A percentile compares a stretch with the other conserved stretches of the same genome.
phyloP scores from a whole-genome alignment of 208 protist species.

The Leishmania tropica region DNA sequence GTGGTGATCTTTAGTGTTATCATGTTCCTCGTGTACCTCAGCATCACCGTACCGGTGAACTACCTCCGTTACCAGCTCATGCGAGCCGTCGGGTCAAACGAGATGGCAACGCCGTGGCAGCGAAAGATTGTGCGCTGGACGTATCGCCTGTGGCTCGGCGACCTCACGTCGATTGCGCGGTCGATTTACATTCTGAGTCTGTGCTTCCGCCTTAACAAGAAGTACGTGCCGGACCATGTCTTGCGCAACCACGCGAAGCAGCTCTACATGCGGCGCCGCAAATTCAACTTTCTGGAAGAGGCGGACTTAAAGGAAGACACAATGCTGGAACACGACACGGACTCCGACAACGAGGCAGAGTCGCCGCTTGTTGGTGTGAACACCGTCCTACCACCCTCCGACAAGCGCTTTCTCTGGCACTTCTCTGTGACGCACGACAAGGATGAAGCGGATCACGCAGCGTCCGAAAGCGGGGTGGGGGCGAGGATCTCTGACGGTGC shows the following conservation, averaged over 20 bases:
- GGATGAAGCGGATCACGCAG: not conserved
- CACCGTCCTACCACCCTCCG: not conserved
- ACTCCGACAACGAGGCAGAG: slow-evolving; percentile 34
- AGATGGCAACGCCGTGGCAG: slow-evolving; percentile 30
- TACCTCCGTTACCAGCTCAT: slow-evolving; percentile 68
- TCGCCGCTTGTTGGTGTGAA: slow-evolving; percentile 13
- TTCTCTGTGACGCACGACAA: slow-evolving; percentile 3
- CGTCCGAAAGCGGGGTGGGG: not conserved
- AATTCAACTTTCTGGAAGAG: slow-evolving; percentile 34
- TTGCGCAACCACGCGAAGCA: slow-evolving; percentile 64
- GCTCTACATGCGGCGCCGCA: slow-evolving; percentile 37
- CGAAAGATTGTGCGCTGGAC: slow-evolving; percentile 41
- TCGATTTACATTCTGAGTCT: slow-evolving; percentile 69
- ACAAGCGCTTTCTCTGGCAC: slow-evolving; percentile 27
- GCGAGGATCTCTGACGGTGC: not conserved
- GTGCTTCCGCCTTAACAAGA: slow-evolving; percentile 82
- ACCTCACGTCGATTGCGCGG: slow-evolving; percentile 63
- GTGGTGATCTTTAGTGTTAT: slow-evolving; percentile 61
- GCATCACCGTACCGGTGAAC: slow-evolving; percentile 72
- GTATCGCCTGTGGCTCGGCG: slow-evolving; percentile 66
- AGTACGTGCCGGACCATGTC: slow-evolving; percentile 86
- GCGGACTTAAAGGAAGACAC: slow-evolving; percentile 22
- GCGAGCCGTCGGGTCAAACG: slow-evolving; percentile 39
- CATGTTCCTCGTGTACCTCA: slow-evolving; percentile 64
- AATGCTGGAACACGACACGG: slow-evolving; percentile 13